phyloP scores from a whole-genome alignment of 2,329 filamentous ascomycete species.

The Ophiosphaerella narmari region DNA sequence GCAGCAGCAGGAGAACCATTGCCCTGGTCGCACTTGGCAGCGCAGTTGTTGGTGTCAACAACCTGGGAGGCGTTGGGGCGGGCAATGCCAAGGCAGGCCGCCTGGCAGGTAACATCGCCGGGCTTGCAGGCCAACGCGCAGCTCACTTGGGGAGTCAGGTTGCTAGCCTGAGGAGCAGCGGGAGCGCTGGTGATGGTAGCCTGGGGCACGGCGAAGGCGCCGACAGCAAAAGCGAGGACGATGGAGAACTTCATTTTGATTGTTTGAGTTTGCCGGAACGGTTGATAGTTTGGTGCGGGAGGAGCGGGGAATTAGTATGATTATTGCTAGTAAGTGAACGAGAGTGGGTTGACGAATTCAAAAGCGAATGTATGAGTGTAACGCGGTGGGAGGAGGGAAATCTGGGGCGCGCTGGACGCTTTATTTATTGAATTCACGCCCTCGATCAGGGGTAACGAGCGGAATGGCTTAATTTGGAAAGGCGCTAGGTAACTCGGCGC shows the following conservation, averaged over 20 bases:
- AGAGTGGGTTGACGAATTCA: constrained; percentile 1
- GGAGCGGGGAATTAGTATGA: constrained; percentile 25
- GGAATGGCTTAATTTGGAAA: constrained; percentile 13
- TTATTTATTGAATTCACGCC: constrained; percentile 3
- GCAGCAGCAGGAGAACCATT: constrained; percentile 53
- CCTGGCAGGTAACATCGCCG: constrained; percentile 57
- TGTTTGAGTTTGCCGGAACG: constrained; percentile 10
- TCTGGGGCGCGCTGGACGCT: constrained; percentile 3
- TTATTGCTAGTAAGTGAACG: constrained; percentile 12
- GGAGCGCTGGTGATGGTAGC: constrained; percentile 43
- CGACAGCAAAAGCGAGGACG: constrained; percentile 52
- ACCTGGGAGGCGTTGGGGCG: constrained; percentile 57
- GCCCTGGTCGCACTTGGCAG: constrained; percentile 58
- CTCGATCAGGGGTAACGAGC: constrained; percentile 1
- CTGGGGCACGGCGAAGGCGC: constrained; percentile 50
- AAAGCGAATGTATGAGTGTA: constrained; percentile 9
- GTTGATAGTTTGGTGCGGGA: constrained; percentile 6
- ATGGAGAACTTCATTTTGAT: constrained; percentile 52
- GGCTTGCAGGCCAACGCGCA: constrained; percentile 47
- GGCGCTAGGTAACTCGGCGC: not conserved
- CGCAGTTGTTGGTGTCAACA: constrained; percentile 58
- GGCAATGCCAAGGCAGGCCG: constrained; percentile 56
- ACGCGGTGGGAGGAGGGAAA: not conserved
- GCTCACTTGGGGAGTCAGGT: constrained; percentile 35
- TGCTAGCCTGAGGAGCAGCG: constrained; percentile 32